Conservation (phyloP, 2,329 filamentous ascomycete genomes). For the Moelleriella libera region DNA sequence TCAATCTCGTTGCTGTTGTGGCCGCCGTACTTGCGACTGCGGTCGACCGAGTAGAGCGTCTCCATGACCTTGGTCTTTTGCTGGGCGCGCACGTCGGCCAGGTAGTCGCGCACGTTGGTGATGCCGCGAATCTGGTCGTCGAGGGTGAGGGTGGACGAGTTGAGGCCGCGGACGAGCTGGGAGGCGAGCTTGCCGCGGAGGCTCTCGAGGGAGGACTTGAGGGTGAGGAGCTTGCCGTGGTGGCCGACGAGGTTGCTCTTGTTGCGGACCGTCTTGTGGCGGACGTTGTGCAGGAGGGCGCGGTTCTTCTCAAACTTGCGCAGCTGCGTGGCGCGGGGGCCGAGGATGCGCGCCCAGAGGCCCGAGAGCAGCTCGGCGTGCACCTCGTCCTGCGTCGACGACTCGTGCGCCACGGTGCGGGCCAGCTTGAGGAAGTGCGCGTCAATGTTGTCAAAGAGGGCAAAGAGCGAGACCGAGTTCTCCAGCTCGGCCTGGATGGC, state of each 20-base stretch:
- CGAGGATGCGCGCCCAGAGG: slow-evolving; percentile 77
- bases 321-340: slow-evolving; percentile 58
- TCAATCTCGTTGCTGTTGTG: slow-evolving; percentile 13
- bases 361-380: slow-evolving; percentile 71
- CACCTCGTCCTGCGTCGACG: slow-evolving; percentile 63
- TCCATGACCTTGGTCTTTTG: slow-evolving; percentile 79
- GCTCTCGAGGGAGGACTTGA: slow-evolving; percentile 80
- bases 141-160: slow-evolving; percentile 56
- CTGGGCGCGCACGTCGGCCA: slow-evolving; percentile 59
- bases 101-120: slow-evolving; percentile 63
- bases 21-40: slow-evolving; percentile 3
- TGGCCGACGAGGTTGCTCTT: slow-evolving; percentile 79
- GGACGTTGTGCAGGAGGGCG: slow-evolving; percentile 61
- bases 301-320: slow-evolving; percentile 88
- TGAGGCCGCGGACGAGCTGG: slow-evolving; percentile 61
- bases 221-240: slow-evolving; percentile 66
- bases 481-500: slow-evolving; percentile 74
- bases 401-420: slow-evolving; percentile 72
- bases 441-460: slow-evolving; percentile 85
- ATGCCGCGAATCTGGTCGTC: slow-evolving; percentile 79
- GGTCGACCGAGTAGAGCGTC: slow-evolving; percentile 32
- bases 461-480: slow-evolving; percentile 67
- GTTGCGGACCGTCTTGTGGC: slow-evolving; percentile 72
- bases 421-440: slow-evolving; percentile 80
- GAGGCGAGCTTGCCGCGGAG: slow-evolving; percentile 71